A percentile compares a stretch with the other conserved stretches of the same genome.
These are phyloP conservation scores for Coemansia sp. DNA, from an alignment of 192 early-diverging fungal species.

Conservation along the genomic window DNA sequence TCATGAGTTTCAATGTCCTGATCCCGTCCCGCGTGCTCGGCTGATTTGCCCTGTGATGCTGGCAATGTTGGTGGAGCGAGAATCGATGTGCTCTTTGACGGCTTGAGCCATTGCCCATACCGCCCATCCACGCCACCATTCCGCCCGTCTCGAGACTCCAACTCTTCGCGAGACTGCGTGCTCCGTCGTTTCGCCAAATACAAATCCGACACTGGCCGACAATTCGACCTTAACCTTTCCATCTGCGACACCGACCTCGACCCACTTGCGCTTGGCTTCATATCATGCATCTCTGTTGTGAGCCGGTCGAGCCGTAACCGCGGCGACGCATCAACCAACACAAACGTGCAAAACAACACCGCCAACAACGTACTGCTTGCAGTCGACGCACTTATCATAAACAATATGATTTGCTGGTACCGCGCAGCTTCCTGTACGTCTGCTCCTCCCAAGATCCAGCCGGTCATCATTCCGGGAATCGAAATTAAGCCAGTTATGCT, in stretches of 20 bases:
- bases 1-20: too few species aligned
- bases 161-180: background rate
- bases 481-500: conserved; percentile 81
- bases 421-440: conserved; percentile 74
- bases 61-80: background rate
- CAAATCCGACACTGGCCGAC: conserved; percentile 47
- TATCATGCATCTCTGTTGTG: conserved; percentile 59
- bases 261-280: conserved; percentile 50
- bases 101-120: background rate
- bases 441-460: conserved; percentile 81
- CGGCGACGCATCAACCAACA: conserved; percentile 36
- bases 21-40: too few species aligned
- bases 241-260: conserved; percentile 14
- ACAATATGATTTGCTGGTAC: conserved; percentile 84
- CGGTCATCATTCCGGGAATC: conserved; percentile 89
- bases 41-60: background rate
- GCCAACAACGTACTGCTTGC: conserved; percentile 61
- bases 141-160: background rate
- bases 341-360: conserved; percentile 43
- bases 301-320: conserved; percentile 36
- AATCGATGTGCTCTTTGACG: conserved; percentile 28
- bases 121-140: background rate
- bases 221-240: conserved; percentile 33
- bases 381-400: conserved; percentile 76
- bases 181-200: conserved; percentile 10